These are phyloP conservation scores for Leccinum fallax DNA, from an alignment of 1,284 basidiomycete genomes.

Conservation along the genomic window DNA sequence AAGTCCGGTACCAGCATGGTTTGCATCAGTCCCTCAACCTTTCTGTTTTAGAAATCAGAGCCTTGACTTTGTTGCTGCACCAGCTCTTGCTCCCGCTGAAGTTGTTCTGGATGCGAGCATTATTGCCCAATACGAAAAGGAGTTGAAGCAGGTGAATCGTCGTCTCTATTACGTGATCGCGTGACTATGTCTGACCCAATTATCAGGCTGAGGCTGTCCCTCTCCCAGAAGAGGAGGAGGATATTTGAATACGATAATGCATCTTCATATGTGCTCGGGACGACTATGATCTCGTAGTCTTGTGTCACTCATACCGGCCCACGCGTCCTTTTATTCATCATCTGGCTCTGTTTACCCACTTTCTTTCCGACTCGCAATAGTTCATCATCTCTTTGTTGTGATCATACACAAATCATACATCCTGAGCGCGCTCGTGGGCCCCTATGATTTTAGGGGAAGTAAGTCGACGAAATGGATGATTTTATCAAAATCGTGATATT, in stretches of 20 bases:
- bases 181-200: constrained; percentile 10
- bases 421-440: constrained; percentile 6
- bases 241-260: constrained; percentile 49
- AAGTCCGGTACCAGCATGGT: constrained; percentile 34
- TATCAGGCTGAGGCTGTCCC: constrained; percentile 71
- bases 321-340: constrained; percentile 21
- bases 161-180: neutral
- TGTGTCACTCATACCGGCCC: constrained; percentile 22
- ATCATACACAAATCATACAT: constrained; percentile 28
- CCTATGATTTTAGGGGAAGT: constrained; percentile 5
- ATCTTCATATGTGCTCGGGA: constrained; percentile 23
- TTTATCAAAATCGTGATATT: neutral
- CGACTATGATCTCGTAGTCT: constrained; percentile 22
- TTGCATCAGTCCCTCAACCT: neutral
- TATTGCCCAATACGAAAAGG: constrained; percentile 83
- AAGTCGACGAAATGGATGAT: constrained; percentile 5
- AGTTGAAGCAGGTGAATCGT: constrained; percentile 67
- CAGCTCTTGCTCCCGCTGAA: constrained; percentile 94
- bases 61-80: constrained; percentile 96
- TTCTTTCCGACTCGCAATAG: constrained; percentile 28
- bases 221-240: constrained; percentile 81
- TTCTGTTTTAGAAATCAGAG: constrained; percentile 64
- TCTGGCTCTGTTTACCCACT: constrained; percentile 16
- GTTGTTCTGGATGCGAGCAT: constrained; percentile 82
- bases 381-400: constrained; percentile 26